Conservation (phyloP, 257 asterid genomes). For the Craterostigma plantagineum region DNA sequence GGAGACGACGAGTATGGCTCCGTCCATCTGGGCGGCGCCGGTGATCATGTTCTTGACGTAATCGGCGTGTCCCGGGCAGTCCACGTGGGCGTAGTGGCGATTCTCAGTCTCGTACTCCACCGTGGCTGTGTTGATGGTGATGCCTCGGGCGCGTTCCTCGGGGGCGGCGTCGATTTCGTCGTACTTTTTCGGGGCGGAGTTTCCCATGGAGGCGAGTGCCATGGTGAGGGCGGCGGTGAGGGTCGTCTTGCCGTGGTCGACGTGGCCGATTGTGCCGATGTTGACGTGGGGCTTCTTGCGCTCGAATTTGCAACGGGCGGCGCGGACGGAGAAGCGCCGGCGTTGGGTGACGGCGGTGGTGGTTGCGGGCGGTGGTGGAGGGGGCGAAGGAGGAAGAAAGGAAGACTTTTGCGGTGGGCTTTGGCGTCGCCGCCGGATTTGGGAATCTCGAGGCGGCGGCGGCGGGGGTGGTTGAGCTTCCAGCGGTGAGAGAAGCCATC, state of each 20-base stretch:
- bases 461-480: no score
- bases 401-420: conserved; percentile 15
- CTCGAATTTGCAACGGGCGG: conserved; percentile 96
- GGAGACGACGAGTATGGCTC: conserved; percentile 74
- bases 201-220: conserved; percentile 68
- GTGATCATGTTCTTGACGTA: conserved; percentile 88
- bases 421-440: no score
- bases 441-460: no score
- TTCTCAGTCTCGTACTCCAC: conserved; percentile 90
- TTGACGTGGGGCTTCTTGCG: conserved; percentile 83
- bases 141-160: conserved; percentile 88
- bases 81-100: conserved; percentile 88
- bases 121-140: conserved; percentile 84
- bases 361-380: conserved; percentile 21
- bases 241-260: conserved; percentile 98
- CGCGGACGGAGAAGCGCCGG: conserved; percentile 42
- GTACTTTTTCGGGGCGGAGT: conserved; percentile 75
- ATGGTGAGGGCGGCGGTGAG: conserved; percentile 91
- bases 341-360: conserved; percentile 11
- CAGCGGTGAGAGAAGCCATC: no score
- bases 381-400: conserved; percentile 57
- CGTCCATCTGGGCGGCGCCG: conserved; percentile 97
- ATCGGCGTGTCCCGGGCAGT: conserved; percentile 91
- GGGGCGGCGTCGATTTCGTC: conserved; percentile 98
- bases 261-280: conserved; percentile 95